Base-by-base conservation (phyloP, 2,329 filamentous ascomycete species). In the Elsinoe australis region DNA sequence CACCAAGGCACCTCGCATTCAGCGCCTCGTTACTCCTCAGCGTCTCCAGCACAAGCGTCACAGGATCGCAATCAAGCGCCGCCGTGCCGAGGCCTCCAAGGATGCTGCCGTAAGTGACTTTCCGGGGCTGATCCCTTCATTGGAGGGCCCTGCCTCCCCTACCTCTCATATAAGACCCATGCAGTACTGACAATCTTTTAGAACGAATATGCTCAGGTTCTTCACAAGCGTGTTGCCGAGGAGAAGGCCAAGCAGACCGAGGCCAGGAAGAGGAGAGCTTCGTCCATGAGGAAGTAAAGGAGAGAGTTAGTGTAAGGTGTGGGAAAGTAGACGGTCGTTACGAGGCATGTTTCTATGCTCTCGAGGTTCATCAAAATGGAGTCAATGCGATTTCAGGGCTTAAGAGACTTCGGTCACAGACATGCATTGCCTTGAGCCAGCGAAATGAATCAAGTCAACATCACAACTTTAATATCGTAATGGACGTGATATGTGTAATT, bases 31-130 rank as follows among this genome's bases (percentile, higher is more conserved):
- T 66, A 98, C 92, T 68, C 92, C 92, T 72, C 92, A 96, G 79
- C 92, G 92, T 73, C 88, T 98, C 69, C 92, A 98, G 82, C 92
- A 95, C 85, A 98, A 96, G 87, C 88, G 92, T 68, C 92, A 96
- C 80, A 82, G 89, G 64, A 78, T 94, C 67, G 90, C 92, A 67
- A 85, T 98, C 76, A 98, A 98, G 88, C 87, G 90, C 73, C 90
- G 92, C 74, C 87, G 88, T 70, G 76, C 89, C 67, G 92, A 98
- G 80, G 85, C 89, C 74, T 82, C 87, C 77, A 95, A 95, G 83
- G 92, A 98, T 71, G 90, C 94, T 79, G 92, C 92, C 68, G 92
- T 95, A 87, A 70, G 85, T 82, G 57, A 19, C n/a, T n/a, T n/a
- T n/a, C n/a, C n/a, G n/a, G n/a, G n/a, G n/a, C n/a, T n/a, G n/a